phyloP scores from a whole-genome alignment of 2,329 filamentous ascomycete species.

The Alternaria sp. region DNA sequence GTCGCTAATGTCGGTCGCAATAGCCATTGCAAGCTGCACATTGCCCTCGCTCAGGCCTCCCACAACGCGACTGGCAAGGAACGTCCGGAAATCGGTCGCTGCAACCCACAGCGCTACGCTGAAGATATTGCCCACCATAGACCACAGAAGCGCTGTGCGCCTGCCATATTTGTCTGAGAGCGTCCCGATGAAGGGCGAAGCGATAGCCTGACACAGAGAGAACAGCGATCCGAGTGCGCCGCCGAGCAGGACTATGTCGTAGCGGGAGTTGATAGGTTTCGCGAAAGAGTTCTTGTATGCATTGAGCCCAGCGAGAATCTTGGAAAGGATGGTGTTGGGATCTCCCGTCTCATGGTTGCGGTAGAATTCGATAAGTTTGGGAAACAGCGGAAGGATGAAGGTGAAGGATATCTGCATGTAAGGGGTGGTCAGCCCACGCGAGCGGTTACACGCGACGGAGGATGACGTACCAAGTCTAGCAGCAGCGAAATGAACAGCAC shows the following conservation, averaged over 20 bases:
- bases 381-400: constrained; percentile 96
- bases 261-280: constrained; percentile 91
- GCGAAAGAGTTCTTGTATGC: constrained; percentile 94
- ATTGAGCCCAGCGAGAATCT: constrained; percentile 84
- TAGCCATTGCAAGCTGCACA: constrained; percentile 93
- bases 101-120: constrained; percentile 94
- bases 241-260: constrained; percentile 95
- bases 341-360: constrained; percentile 77
- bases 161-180: constrained; percentile 91
- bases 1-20: constrained; percentile 95
- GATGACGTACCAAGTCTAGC: constrained; percentile 78
- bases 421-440: constrained; percentile 17
- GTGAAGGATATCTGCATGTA: constrained; percentile 89
- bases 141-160: constrained; percentile 84
- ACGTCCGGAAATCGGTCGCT: constrained; percentile 93
- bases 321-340: constrained; percentile 74
- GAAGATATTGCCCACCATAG: constrained; percentile 91
- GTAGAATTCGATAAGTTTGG: constrained; percentile 95
- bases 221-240: constrained; percentile 94
- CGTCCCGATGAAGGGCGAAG: constrained; percentile 87
- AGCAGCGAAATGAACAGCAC: constrained; percentile 91
- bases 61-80: constrained; percentile 90
- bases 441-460: constrained; percentile 19
- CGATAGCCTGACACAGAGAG: constrained; percentile 89
- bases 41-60: constrained; percentile 96